Conservation (phyloP, 352 stramenopile genomes). For the Globisporangium polare region DNA sequence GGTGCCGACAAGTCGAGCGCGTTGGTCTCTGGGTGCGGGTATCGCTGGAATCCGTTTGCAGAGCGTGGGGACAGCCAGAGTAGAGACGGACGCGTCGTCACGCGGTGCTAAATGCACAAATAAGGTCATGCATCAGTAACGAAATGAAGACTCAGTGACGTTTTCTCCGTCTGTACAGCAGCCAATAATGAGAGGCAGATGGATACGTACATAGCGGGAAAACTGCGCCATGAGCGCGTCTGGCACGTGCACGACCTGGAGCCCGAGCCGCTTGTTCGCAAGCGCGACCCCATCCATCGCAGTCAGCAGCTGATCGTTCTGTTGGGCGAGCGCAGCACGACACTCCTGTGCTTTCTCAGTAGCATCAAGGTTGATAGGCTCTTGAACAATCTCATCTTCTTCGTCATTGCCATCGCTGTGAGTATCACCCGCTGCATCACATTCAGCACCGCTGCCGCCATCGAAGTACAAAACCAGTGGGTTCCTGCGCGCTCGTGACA, state of each 20-base stretch:
- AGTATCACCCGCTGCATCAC: not conserved
- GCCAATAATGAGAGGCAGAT: not conserved
- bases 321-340: not conserved
- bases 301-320: not conserved
- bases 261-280: not conserved
- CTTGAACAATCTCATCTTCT: not conserved
- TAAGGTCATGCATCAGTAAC: conserved; percentile 5
- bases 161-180: not conserved
- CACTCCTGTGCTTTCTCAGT: not conserved
- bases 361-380: not conserved
- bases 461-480: conserved; percentile 1
- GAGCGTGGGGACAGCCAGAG: conserved; percentile 48
- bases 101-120: conserved; percentile 33
- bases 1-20: conserved; percentile 43
- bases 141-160: not conserved
- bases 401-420: not conserved
- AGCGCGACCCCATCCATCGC: not conserved
- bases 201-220: conserved; percentile 29
- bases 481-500: not conserved
- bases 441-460: not conserved
- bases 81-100: conserved; percentile 41
- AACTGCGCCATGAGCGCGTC: conserved; percentile 20
- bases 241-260: conserved; percentile 24
- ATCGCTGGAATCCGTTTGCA: conserved; percentile 48
- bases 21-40: conserved; percentile 47